These are phyloP conservation scores for Fusarium sp. DNA, from an alignment of 2,329 filamentous ascomycete species.

Conservation along the genomic window DNA sequence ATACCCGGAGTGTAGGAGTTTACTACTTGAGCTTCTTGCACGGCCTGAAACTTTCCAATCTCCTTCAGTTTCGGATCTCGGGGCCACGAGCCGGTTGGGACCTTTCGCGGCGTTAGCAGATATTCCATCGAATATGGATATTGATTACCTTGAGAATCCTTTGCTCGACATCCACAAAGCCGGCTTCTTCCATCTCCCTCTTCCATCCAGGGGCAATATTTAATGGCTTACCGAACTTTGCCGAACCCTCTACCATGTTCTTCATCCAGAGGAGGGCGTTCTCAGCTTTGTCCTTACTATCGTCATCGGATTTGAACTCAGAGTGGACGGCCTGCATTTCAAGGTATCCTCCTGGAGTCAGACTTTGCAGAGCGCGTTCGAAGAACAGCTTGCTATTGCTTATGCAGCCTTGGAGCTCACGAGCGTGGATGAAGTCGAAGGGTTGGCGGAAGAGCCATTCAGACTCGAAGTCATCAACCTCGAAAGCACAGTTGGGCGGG, in stretches of 20 bases:
- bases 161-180: conserved; percentile 21
- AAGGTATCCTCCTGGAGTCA: conserved; percentile 14
- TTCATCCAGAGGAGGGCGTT: conserved; percentile 17
- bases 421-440: conserved; percentile 24
- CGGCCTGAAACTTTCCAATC: conserved; percentile 30
- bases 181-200: conserved; percentile 22
- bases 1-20: conserved; percentile 37
- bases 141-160: conserved; percentile 11
- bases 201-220: conserved; percentile 14
- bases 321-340: conserved; percentile 24
- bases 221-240: conserved; percentile 20
- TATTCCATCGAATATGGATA: accelerated
- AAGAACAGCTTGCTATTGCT: conserved; percentile 9
- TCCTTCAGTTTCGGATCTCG: conserved; percentile 29
- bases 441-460: conserved; percentile 18
- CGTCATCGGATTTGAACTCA: conserved; percentile 15
- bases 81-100: conserved; percentile 32
- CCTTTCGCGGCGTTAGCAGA: not conserved
- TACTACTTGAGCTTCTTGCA: conserved; percentile 40
- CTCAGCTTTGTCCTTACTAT: not conserved
- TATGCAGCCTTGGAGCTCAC: conserved; percentile 24
- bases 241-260: conserved; percentile 1
- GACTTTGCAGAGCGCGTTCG: not conserved
- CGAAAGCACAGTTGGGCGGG: conserved; percentile 23
- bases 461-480: conserved; percentile 32